These are phyloP conservation scores for Flaveria floridana DNA, from an alignment of 140 eudicot species.

Conservation along the genomic window DNA sequence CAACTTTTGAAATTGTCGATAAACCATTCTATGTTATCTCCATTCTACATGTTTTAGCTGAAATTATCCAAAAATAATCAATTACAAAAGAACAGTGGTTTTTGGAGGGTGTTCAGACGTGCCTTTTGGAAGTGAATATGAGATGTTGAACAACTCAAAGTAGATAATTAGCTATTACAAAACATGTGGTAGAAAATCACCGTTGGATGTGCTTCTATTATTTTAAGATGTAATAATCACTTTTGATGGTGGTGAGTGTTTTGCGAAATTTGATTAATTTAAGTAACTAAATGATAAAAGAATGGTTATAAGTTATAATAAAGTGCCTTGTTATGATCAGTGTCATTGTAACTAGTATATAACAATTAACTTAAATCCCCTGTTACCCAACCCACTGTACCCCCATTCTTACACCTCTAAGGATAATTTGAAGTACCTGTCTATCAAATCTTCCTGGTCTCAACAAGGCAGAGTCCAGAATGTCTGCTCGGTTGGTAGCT, in stretches of 20 bases:
- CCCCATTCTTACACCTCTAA: background rate
- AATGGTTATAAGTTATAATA: background rate
- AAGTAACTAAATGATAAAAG: background rate
- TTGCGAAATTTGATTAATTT: background rate
- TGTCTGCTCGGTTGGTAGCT: conserved; percentile 94
- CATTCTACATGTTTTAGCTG: background rate
- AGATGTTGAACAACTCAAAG: background rate
- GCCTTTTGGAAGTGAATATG: background rate
- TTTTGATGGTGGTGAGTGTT: background rate
- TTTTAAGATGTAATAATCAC: background rate
- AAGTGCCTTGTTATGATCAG: background rate
- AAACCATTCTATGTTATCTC: background rate
- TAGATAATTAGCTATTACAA: background rate
- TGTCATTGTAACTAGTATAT: background rate
- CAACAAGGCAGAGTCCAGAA: conserved; percentile 89
- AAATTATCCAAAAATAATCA: background rate
- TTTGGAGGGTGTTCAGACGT: background rate
- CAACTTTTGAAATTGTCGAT: no score
- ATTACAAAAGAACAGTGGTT: background rate
- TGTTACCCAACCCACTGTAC: background rate
- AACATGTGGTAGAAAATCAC: background rate
- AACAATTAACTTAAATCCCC: background rate
- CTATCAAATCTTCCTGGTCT: conserved; percentile 97
- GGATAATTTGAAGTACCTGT: conserved; percentile 51
- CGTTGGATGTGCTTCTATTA: background rate